Evolutionary conservation across 495 filamentous ascomycete species (phyloP).

Genomic region (Penicillium arizonense): DNA sequence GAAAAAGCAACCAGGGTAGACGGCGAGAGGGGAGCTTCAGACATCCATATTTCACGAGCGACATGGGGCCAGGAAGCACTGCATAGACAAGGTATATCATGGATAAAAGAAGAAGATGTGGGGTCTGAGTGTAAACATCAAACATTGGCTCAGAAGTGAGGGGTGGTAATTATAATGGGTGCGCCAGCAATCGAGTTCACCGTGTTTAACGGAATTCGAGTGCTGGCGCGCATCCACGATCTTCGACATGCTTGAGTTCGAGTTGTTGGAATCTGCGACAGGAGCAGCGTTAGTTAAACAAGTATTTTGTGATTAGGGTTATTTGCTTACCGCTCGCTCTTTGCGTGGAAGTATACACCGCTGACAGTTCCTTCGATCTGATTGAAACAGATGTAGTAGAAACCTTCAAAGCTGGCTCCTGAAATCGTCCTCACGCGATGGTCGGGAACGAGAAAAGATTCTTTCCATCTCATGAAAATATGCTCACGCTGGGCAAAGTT

Average conservation of each 20-base stretch:
- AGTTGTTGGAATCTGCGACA: conserved; percentile 80
- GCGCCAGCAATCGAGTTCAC: conserved; percentile 19
- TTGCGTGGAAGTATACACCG: conserved; percentile 97
- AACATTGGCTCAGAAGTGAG: not conserved
- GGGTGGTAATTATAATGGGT: not conserved
- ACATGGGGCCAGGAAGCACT: conserved; percentile 8
- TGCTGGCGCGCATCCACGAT: conserved; percentile 80
- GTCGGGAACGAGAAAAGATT: conserved; percentile 95
- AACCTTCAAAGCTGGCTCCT: conserved; percentile 96
- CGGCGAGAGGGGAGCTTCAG: not conserved
- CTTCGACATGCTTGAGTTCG: conserved; percentile 81
- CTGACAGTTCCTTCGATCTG: conserved; percentile 79
- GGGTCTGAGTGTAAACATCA: not conserved
- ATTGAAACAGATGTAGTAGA: conserved; percentile 99
- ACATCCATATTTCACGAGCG: not conserved
- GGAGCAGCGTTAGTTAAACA: conserved; percentile 4
- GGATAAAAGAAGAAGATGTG: not conserved
- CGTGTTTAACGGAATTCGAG: conserved; percentile 83
- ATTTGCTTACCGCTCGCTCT: conserved; percentile 83
- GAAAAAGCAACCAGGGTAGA: not conserved
- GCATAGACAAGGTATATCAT: not conserved
- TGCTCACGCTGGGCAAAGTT: conserved; percentile 76
- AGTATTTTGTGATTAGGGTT: not conserved
- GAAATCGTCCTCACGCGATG: conserved; percentile 86
- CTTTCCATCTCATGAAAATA: conserved; percentile 99